A percentile compares a stretch with the other conserved stretches of the same genome.
phyloP scores from a whole-genome alignment of 164 flowering plant genomes.

The Hamamelis virginiana region DNA sequence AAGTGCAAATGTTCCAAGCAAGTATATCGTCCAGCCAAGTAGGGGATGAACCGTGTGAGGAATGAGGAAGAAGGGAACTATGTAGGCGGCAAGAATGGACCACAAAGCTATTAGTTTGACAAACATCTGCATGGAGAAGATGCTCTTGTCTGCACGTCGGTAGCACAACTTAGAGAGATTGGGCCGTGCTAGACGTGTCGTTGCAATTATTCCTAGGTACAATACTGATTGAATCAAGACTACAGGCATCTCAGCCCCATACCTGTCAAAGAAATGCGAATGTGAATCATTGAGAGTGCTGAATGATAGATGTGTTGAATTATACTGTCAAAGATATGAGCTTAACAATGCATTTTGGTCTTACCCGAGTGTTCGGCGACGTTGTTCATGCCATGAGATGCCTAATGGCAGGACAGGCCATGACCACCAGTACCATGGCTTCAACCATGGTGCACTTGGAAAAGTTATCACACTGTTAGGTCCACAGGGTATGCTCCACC shows the following conservation, averaged over 20 bases:
- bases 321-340: neutral
- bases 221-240: conserved; percentile 47
- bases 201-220: conserved; percentile 59
- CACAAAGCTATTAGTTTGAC: conserved; percentile 61
- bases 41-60: conserved; percentile 83
- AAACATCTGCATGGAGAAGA: conserved; percentile 39
- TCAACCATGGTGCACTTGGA: conserved; percentile 89
- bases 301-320: neutral
- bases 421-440: conserved; percentile 99
- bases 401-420: conserved; percentile 97
- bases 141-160: conserved; percentile 58
- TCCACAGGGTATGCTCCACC: conserved; percentile 90
- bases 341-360: neutral
- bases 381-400: conserved; percentile 78
- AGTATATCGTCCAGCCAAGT: conserved; percentile 83
- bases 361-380: conserved; percentile 82
- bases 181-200: conserved; percentile 66
- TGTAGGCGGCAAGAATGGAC: conserved; percentile 71
- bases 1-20: conserved; percentile 64
- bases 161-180: conserved; percentile 74
- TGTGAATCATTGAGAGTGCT: too few relatives aligned
- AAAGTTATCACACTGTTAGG: conserved; percentile 96
- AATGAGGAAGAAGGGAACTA: conserved; percentile 65
- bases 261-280: conserved; percentile 38
- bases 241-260: conserved; percentile 62